Conservation (phyloP, 352 stramenopile genomes). For the Blastocystis sp. region DNA sequence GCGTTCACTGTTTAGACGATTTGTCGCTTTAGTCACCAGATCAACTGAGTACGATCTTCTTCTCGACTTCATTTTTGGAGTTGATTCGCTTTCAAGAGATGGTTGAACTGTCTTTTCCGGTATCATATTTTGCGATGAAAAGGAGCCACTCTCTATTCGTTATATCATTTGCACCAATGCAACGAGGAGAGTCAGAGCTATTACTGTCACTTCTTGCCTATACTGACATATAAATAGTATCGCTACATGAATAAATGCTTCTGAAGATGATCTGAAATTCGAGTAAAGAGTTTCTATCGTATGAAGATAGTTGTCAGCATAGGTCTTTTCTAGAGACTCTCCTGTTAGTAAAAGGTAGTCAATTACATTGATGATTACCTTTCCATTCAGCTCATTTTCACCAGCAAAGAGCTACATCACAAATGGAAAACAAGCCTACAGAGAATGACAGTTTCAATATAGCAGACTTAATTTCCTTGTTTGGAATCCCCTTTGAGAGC, state of each 20-base stretch:
- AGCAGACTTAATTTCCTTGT: background rate
- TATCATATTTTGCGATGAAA: no score
- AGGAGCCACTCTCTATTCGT: no score
- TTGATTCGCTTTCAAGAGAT: no score
- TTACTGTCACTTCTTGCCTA: no score
- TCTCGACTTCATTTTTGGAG: background rate
- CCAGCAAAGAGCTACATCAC: background rate
- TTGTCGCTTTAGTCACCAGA: background rate
- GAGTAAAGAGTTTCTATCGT: background rate
- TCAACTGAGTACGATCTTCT: background rate
- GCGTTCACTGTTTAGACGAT: background rate
- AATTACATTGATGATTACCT: background rate
- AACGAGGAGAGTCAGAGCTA: no score
- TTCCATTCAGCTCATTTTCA: constrained; percentile 51
- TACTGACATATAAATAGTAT: no score
- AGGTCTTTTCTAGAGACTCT: background rate
- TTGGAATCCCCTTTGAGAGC: background rate
- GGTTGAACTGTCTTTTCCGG: no score
- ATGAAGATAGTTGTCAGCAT: background rate
- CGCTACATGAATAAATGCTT: background rate
- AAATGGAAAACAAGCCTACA: background rate
- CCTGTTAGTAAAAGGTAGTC: background rate
- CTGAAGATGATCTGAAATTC: background rate
- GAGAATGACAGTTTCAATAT: background rate
- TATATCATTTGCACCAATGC: no score